Evolutionary conservation across 768 basidiomycete species (phyloP).

Genomic region (Psilocybe subaeruginosa): DNA sequence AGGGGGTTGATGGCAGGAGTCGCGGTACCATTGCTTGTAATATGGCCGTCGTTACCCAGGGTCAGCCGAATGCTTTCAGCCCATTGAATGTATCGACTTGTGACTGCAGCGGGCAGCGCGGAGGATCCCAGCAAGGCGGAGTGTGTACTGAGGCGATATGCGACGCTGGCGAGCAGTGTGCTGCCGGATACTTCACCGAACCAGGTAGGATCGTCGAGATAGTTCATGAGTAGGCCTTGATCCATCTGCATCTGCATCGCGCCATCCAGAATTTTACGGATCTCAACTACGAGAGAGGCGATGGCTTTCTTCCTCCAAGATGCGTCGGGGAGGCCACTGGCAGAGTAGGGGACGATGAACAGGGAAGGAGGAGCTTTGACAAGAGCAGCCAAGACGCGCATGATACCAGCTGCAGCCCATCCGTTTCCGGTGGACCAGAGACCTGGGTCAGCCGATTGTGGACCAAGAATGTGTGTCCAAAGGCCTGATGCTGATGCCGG

Average conservation of each 20-base stretch:
- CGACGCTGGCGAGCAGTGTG: slow-evolving; percentile 36
- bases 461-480: slow-evolving; percentile 50
- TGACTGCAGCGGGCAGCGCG: slow-evolving; percentile 1
- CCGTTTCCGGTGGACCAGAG: slow-evolving; percentile 63
- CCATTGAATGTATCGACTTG: slow-evolving; percentile 23
- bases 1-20: slow-evolving; percentile 42
- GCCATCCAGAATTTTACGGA: slow-evolving; percentile 40
- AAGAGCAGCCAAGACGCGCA: slow-evolving; percentile 56
- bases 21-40: slow-evolving; percentile 32
- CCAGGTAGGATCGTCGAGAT: slow-evolving; percentile 33
- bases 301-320: slow-evolving; percentile 28
- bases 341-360: slow-evolving; percentile 18
- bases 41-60: slow-evolving; percentile 28
- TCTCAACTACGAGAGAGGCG: slow-evolving; percentile 26
- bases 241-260: slow-evolving; percentile 29
- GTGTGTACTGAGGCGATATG: slow-evolving; percentile 34
- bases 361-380: slow-evolving; percentile 39
- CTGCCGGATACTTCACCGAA: slow-evolving; percentile 44
- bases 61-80: slow-evolving; percentile 29
- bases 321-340: neutral
- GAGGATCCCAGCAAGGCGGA: slow-evolving; percentile 3
- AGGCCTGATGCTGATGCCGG: slow-evolving; percentile 17
- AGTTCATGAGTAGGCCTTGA: slow-evolving; percentile 37
- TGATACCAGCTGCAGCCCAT: slow-evolving; percentile 75
- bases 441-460: slow-evolving; percentile 38